Conservation (phyloP, 768 basidiomycete species). For the Suillus luteus region DNA sequence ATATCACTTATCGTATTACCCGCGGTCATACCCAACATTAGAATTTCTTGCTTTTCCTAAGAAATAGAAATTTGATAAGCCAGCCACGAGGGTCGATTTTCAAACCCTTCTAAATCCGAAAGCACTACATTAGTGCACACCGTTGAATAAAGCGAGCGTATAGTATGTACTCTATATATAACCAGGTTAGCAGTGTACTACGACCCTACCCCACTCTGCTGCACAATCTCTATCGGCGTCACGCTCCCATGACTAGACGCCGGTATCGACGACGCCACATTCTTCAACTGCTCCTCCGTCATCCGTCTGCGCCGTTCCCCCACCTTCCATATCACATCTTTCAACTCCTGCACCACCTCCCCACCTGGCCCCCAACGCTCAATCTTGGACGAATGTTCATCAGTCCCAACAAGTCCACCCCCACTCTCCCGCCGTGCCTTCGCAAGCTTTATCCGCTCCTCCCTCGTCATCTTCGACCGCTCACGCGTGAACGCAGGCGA, state of each 20-base stretch:
- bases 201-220: constrained; percentile 20
- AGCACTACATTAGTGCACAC: not conserved
- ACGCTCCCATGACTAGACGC: constrained; percentile 13
- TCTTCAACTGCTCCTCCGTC: constrained; percentile 27
- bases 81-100: not conserved
- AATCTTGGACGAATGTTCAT: constrained; percentile 24
- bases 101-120: not conserved
- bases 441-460: constrained; percentile 68
- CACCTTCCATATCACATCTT: constrained; percentile 87
- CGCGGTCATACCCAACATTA: not conserved
- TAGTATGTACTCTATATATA: not conserved
- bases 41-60: not conserved
- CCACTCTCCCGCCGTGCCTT: constrained; percentile 55
- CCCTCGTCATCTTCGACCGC: constrained; percentile 66
- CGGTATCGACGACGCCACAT: constrained; percentile 14
- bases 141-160: not conserved
- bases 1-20: not conserved
- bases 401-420: constrained; percentile 25
- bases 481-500: constrained; percentile 48
- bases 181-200: not conserved
- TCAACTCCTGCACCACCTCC: constrained; percentile 82
- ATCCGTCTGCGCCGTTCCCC: constrained; percentile 66
- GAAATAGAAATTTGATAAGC: not conserved
- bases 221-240: constrained; percentile 43
- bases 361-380: constrained; percentile 73